phyloP scores from a whole-genome alignment of 2,329 filamentous ascomycete genomes.

The Piedraia hortae region DNA sequence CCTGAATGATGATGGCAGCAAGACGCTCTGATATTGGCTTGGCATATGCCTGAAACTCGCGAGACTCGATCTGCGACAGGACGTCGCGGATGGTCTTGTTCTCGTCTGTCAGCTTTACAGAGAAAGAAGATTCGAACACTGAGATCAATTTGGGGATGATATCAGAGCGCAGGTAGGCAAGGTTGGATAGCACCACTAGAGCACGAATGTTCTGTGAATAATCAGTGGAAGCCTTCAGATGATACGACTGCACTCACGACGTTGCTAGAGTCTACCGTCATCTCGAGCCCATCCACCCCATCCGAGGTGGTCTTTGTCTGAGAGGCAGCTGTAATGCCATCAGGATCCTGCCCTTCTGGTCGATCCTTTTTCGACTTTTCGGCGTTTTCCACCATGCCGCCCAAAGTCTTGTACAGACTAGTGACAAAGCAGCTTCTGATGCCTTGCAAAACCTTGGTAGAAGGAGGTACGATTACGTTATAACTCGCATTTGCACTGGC shows the following conservation, averaged over 20 bases:
- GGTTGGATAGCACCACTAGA: conserved; percentile 78
- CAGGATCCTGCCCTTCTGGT: conserved; percentile 26
- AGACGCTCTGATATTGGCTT: conserved; percentile 44
- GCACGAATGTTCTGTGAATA: conserved; percentile 33
- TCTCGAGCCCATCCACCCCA: conserved; percentile 6
- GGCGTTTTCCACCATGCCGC: conserved; percentile 90
- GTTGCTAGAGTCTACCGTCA: conserved; percentile 25
- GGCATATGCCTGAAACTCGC: conserved; percentile 81
- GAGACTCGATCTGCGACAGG: conserved; percentile 64
- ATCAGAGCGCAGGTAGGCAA: conserved; percentile 54
- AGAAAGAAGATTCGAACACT: conserved; percentile 82
- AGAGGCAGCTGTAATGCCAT: conserved; percentile 16
- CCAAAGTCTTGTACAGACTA: conserved; percentile 77
- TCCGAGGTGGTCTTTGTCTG: conserved; percentile 18
- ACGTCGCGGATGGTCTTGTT: conserved; percentile 77
- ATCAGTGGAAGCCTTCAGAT: too few relatives aligned
- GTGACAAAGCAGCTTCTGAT: conserved; percentile 79
- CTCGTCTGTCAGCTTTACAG: conserved; percentile 81
- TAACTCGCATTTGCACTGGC: conserved; percentile 24
- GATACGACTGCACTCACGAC: too few relatives aligned
- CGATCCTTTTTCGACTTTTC: conserved; percentile 37
- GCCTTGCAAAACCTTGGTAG: conserved; percentile 67
- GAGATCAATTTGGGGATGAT: conserved; percentile 70
- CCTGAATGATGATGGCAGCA: conserved; percentile 39
- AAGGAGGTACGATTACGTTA: conserved; percentile 63